Evolutionary conservation across 2,329 filamentous ascomycete species (phyloP).

Genomic region (Fusarium palustre): DNA sequence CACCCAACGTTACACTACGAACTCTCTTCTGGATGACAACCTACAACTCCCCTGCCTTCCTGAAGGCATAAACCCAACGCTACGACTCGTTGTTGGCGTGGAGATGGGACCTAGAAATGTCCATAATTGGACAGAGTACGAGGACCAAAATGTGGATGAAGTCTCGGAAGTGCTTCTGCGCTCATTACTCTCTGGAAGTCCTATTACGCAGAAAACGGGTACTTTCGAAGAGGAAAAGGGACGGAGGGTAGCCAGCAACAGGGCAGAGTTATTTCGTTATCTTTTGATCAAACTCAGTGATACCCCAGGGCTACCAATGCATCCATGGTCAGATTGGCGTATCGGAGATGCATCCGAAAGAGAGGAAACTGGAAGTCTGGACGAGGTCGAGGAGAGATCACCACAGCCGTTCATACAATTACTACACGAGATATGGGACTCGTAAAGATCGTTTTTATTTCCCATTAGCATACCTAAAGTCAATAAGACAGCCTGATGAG

Average conservation of each 20-base stretch:
- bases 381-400: not conserved
- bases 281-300: not conserved
- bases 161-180: not conserved
- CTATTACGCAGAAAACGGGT: fast-evolving
- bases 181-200: not conserved
- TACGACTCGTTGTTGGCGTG: not conserved
- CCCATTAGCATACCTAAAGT: fast-evolving
- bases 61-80: not conserved
- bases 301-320: not conserved
- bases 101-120: too few relatives aligned
- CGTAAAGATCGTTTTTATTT: fast-evolving
- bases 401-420: fast-evolving
- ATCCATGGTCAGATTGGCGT: not conserved
- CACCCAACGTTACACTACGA: too few relatives aligned
- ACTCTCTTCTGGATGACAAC: too few relatives aligned
- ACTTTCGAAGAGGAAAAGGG: too few relatives aligned
- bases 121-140: not conserved
- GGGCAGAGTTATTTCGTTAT: too few relatives aligned
- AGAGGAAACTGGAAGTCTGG: fast-evolving
- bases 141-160: too few relatives aligned
- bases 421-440: not conserved
- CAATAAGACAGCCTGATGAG: not conserved
- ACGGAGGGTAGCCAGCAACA: too few relatives aligned
- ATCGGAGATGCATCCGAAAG: too few relatives aligned
- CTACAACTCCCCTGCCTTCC: not conserved